Evolutionary conservation across 2,329 filamentous ascomycete species (phyloP).

Genomic region (Xenoacremonium recifei): DNA sequence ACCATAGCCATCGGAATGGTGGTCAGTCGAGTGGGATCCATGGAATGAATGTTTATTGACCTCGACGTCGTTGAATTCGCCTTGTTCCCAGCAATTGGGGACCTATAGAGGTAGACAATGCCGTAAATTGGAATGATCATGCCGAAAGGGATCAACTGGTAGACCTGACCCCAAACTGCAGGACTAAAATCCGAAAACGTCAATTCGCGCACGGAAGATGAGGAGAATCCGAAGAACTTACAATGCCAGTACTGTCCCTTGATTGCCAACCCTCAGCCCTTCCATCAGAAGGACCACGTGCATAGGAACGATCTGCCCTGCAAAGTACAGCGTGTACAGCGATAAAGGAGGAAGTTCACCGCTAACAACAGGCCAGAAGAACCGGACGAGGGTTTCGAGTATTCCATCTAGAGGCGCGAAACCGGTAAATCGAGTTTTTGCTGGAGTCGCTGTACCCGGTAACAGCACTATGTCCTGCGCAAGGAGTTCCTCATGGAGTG

Average conservation of each 20-base stretch:
- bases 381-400: conserved; percentile 13
- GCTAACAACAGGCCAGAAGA: conserved; percentile 15
- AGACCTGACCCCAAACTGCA: conserved; percentile 18
- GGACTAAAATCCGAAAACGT: conserved; percentile 10
- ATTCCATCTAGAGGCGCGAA: conserved; percentile 14
- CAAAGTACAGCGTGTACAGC: conserved; percentile 18
- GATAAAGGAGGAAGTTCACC: conserved; percentile 11
- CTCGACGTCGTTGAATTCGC: background rate
- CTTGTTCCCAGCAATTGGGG: conserved; percentile 15
- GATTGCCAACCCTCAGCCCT: conserved; percentile 16
- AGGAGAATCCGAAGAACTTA: conserved; percentile 6
- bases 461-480: background rate
- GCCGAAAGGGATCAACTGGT: conserved; percentile 21
- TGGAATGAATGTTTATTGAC: conserved; percentile 10
- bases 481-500: background rate
- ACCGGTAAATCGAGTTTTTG: conserved; percentile 15
- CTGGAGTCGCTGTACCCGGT: background rate
- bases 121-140: conserved; percentile 21
- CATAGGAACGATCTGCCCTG: conserved; percentile 18
- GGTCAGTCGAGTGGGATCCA: conserved; percentile 8
- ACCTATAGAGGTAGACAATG: conserved; percentile 18
- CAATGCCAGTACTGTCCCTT: conserved; percentile 16
- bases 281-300: conserved; percentile 17
- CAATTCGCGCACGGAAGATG: too few relatives aligned
- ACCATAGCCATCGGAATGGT: conserved; percentile 10